phyloP scores from a whole-genome alignment of 345 rosid genomes.

The Alliaria petiolata region DNA sequence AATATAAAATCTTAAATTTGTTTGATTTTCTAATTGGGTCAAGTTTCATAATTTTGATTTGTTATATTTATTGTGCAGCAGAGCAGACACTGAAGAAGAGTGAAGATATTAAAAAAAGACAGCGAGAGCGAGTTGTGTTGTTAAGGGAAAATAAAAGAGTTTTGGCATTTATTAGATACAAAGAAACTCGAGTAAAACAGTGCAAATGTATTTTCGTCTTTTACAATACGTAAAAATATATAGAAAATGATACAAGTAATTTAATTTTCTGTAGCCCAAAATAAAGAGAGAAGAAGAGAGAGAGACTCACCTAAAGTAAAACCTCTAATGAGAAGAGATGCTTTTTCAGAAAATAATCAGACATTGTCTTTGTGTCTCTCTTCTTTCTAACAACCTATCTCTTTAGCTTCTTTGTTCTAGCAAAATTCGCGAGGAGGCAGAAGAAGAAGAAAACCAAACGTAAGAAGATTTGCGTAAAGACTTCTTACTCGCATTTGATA shows the following conservation, averaged over 20 bases:
- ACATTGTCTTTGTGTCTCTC: slow-evolving; percentile 23
- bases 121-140: too few relatives aligned
- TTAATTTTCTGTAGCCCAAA: slow-evolving; percentile 12
- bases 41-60: too few relatives aligned
- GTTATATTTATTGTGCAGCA: not conserved
- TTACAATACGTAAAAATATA: slow-evolving; percentile 26
- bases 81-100: not conserved
- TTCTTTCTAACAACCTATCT: slow-evolving; percentile 24
- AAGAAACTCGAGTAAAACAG: not conserved
- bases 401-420: slow-evolving; percentile 14
- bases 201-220: slow-evolving; percentile 9
- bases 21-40: not conserved
- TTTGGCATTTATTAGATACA: slow-evolving; percentile 26
- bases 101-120: too few relatives aligned
- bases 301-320: slow-evolving; percentile 16
- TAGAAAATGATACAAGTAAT: slow-evolving; percentile 21
- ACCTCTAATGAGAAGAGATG: slow-evolving; percentile 15
- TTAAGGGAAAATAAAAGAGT: not conserved
- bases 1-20: not conserved
- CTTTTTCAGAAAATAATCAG: slow-evolving; percentile 10
- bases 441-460: slow-evolving; percentile 1
- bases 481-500: slow-evolving; percentile 67
- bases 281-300: slow-evolving; percentile 2
- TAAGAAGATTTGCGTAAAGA: not conserved
- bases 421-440: slow-evolving; percentile 23